Conservation (phyloP, 1,139 yeast species). For the Diutina scorzettiae region DNA sequence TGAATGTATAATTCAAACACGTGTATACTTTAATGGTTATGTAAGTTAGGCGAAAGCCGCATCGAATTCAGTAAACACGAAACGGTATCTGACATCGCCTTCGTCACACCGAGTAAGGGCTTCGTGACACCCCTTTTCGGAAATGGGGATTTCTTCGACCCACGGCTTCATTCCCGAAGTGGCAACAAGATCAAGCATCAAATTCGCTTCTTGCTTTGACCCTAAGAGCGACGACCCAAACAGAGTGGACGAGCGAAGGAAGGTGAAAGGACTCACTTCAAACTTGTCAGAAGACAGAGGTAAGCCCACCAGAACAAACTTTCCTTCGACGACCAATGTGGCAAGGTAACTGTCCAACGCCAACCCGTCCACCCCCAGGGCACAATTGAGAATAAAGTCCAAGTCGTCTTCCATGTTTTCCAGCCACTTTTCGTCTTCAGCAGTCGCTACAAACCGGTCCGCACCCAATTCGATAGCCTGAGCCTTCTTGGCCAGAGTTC, state of each 20-base stretch:
- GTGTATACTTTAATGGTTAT: no score
- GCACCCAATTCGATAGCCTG: constrained; percentile 45
- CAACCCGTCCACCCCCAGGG: constrained; percentile 27
- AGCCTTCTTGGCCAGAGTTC: constrained; percentile 34
- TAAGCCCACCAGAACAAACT: constrained; percentile 44
- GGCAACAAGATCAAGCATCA: constrained; percentile 30
- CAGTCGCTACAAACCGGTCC: constrained; percentile 38
- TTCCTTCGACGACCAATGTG: constrained; percentile 29
- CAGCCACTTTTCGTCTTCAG: constrained; percentile 28
- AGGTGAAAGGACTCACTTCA: constrained; percentile 10
- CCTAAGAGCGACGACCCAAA: constrained; percentile 32
- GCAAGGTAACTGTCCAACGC: constrained; percentile 20
- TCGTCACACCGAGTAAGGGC: constrained; percentile 2
- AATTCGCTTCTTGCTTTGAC: constrained; percentile 41
- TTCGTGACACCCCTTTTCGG: background rate
- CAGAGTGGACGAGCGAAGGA: constrained; percentile 24
- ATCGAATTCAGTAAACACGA: constrained; percentile 11
- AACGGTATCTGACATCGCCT: constrained; percentile 4
- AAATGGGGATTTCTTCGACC: background rate
- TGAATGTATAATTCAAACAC: no score
- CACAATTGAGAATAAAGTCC: constrained; percentile 39
- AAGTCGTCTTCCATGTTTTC: constrained; percentile 21
- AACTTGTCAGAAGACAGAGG: constrained; percentile 17
- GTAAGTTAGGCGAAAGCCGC: constrained; percentile 23
- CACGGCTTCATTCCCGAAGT: background rate